Conservation (phyloP, 2,329 filamentous ascomycete genomes). For the Venturiaceae sp. region DNA sequence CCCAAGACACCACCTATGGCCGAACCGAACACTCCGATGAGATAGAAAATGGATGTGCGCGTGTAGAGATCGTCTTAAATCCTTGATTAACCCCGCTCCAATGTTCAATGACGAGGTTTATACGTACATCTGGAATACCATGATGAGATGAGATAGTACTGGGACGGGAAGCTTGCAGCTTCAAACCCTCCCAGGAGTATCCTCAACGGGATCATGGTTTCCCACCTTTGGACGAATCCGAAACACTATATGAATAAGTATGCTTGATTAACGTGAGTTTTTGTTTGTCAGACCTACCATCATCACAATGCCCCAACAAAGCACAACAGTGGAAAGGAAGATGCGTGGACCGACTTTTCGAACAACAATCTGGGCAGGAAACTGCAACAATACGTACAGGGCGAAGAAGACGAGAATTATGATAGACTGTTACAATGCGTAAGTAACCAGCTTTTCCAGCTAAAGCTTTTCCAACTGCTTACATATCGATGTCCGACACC, state of each 20-base stretch:
- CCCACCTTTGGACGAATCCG: constrained; percentile 27
- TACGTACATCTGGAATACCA: constrained; percentile 42
- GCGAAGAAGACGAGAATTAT: constrained; percentile 44
- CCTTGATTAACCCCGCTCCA: too few species aligned
- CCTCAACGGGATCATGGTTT: constrained; percentile 24
- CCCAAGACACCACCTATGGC: constrained; percentile 61
- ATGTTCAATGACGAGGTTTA: too few species aligned
- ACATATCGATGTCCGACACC: not conserved
- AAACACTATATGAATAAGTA: too few species aligned
- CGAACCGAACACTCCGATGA: constrained; percentile 56
- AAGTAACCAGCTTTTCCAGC: too few species aligned
- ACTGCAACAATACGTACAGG: constrained; percentile 32
- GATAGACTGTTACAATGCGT: too few species aligned
- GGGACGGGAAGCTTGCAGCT: constrained; percentile 21
- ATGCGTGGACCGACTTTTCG: constrained; percentile 30
- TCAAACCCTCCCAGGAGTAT: constrained; percentile 30
- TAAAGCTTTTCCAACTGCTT: too few species aligned
- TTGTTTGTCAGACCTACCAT: too few species aligned
- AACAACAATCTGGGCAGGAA: constrained; percentile 27
- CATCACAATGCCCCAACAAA: constrained; percentile 38
- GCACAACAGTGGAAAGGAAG: constrained; percentile 22
- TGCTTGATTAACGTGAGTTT: too few species aligned
- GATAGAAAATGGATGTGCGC: constrained; percentile 59
- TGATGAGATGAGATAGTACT: constrained; percentile 16
- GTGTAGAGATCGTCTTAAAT: constrained; percentile 66